Percentiles rank a stretch among this genome's conserved stretches.
Evolutionary conservation across 148 eudicot genomes (phyloP).

Genomic region (Chenopodium quinoa): DNA sequence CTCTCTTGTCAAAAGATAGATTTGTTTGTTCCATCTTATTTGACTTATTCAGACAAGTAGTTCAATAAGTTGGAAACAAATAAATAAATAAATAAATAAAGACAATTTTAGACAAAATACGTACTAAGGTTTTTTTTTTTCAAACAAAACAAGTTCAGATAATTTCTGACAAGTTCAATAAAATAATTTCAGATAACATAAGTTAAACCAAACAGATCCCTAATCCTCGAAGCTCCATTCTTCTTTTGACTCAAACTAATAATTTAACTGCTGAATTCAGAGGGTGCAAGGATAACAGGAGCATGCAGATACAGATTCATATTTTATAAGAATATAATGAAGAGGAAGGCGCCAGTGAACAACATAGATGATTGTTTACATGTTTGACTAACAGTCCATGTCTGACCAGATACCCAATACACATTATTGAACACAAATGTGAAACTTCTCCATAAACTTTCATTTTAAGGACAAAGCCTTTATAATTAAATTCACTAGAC

Average conservation of each 20-base stretch:
- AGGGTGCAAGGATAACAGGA: neutral
- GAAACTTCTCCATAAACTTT: conserved; percentile 5
- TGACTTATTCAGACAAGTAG: too few species aligned
- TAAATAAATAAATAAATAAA: too few species aligned
- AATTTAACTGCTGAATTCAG: neutral
- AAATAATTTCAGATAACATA: too few species aligned
- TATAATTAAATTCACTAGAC: neutral
- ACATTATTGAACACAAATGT: neutral
- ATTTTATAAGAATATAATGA: neutral
- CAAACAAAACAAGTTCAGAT: too few species aligned
- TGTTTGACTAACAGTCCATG: neutral
- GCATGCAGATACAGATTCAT: neutral
- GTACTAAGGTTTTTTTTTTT: too few species aligned
- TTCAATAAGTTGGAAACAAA: too few species aligned
- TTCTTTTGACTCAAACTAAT: neutral
- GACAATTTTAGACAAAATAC: too few species aligned
- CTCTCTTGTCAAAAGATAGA: neutral
- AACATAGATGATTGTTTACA: neutral
- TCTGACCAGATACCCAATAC: neutral
- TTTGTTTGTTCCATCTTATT: too few species aligned
- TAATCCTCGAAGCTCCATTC: neutral
- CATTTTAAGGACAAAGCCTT: neutral
- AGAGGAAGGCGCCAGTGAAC: neutral
- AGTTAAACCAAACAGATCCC: neutral
- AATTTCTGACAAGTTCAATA: too few species aligned